These are phyloP conservation scores for Phenoliferia sp. DNA, from an alignment of 1,284 basidiomycete species.

Conservation along the genomic window DNA sequence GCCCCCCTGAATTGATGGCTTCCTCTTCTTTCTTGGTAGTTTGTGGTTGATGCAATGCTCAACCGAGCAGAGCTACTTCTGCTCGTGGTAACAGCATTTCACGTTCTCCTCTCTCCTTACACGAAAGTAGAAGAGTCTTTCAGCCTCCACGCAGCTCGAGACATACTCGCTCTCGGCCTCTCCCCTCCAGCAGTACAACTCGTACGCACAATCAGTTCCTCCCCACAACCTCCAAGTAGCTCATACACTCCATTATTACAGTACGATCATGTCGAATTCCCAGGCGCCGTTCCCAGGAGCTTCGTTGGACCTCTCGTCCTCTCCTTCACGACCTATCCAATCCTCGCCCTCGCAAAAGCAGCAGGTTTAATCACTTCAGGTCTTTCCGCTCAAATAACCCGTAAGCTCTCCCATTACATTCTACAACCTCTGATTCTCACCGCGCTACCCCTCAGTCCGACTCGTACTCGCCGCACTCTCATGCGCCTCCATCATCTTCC, in stretches of 20 bases:
- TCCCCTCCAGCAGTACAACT: slow-evolving; percentile 51
- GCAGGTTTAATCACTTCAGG: slow-evolving; percentile 53
- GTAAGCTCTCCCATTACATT: slow-evolving; percentile 46
- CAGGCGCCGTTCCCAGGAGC: slow-evolving; percentile 82
- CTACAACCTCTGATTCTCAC: not conserved
- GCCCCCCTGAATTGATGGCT: too few relatives aligned
- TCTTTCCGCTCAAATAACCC: slow-evolving; percentile 57
- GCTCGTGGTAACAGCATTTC: not conserved
- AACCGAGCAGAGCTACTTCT: not conserved
- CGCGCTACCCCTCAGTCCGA: not conserved
- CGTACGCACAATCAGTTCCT: not conserved
- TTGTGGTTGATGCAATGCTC: not conserved
- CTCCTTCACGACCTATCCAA: slow-evolving; percentile 36
- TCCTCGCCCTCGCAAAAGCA: slow-evolving; percentile 41
- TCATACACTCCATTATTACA: slow-evolving; percentile 37
- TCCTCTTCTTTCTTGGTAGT: too few relatives aligned
- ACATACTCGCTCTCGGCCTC: slow-evolving; percentile 74
- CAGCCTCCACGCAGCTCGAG: slow-evolving; percentile 86
- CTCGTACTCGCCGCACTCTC: slow-evolving; percentile 59
- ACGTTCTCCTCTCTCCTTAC: slow-evolving; percentile 71
- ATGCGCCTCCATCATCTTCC: slow-evolving; percentile 57
- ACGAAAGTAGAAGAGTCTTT: slow-evolving; percentile 98
- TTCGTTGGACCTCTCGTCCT: slow-evolving; percentile 62
- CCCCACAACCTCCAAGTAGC: rapidly evolving
- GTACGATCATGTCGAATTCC: slow-evolving; percentile 87